A percentile compares a stretch with the other conserved stretches of the same genome.
These are phyloP conservation scores for Sporothrix inflata DNA, from an alignment of 2,329 filamentous ascomycete genomes.

Conservation along the genomic window DNA sequence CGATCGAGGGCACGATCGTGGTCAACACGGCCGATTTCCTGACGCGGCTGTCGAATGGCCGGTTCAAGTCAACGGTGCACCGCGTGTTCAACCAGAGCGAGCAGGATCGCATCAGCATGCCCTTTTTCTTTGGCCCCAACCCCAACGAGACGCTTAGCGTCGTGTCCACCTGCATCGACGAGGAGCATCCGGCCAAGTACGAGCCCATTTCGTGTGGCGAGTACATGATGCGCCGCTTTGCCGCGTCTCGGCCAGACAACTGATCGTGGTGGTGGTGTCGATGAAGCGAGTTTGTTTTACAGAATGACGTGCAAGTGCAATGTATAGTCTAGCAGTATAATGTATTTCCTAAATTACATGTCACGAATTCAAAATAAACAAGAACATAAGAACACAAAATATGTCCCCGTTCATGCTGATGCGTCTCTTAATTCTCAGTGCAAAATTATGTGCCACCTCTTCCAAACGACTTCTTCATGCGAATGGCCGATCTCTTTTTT, in stretches of 20 bases:
- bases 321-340: no score
- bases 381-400: not conserved
- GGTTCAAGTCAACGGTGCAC: constrained; percentile 53
- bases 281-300: no score
- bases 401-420: no score
- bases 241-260: not conserved
- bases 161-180: constrained; percentile 45
- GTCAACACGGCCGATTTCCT: constrained; percentile 58
- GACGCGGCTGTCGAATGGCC: constrained; percentile 54
- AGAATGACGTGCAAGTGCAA: no score
- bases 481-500: not conserved
- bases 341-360: no score
- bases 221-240: constrained; percentile 27
- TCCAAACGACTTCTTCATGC: not conserved
- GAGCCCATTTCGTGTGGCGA: constrained; percentile 49
- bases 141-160: constrained; percentile 48
- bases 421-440: not conserved
- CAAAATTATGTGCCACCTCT: not conserved
- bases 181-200: constrained; percentile 46
- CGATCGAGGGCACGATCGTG: constrained; percentile 51
- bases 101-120: constrained; percentile 55
- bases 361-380: not conserved
- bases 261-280: not conserved
- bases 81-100: constrained; percentile 50
- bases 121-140: constrained; percentile 58